Evolutionary conservation across 106 monocot genomes (phyloP).

Genomic region (Hemerocallis citrina): DNA sequence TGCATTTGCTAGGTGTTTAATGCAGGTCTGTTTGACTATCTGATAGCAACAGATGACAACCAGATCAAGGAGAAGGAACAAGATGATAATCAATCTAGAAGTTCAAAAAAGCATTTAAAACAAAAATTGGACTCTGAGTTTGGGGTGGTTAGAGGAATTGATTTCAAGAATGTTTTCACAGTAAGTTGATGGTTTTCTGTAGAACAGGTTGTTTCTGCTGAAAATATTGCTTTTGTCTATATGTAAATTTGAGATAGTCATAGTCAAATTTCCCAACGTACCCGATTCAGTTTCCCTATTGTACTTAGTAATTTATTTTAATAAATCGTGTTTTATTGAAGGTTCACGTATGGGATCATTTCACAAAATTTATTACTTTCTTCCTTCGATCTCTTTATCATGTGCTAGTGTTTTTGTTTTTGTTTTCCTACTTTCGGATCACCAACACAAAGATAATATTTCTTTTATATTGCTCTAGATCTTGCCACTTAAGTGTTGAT

Average conservation of each 20-base stretch:
- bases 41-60: constrained; percentile 78
- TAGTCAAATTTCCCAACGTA: background rate
- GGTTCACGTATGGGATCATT: too few relatives aligned
- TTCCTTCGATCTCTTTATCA: background rate
- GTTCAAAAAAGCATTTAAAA: constrained; percentile 40
- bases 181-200: constrained; percentile 24
- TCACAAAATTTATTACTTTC: too few relatives aligned
- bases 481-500: background rate
- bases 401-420: background rate
- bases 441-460: too few relatives aligned
- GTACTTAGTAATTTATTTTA: too few relatives aligned
- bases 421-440: background rate
- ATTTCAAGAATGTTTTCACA: constrained; percentile 97
- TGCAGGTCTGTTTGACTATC: constrained; percentile 82
- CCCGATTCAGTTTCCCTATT: too few relatives aligned
- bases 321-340: too few relatives aligned
- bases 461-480: background rate
- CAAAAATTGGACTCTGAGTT: constrained; percentile 73
- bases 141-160: constrained; percentile 97
- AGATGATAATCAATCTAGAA: constrained; percentile 22
- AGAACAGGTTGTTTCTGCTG: background rate
- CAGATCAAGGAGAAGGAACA: constrained; percentile 44
- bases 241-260: background rate
- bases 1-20: constrained; percentile 66
- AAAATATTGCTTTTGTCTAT: background rate